A percentile compares a stretch with the other conserved stretches of the same genome.
These are phyloP conservation scores for Osmanthus fragrans DNA, from an alignment of 257 asterid species.

Conservation along the genomic window DNA sequence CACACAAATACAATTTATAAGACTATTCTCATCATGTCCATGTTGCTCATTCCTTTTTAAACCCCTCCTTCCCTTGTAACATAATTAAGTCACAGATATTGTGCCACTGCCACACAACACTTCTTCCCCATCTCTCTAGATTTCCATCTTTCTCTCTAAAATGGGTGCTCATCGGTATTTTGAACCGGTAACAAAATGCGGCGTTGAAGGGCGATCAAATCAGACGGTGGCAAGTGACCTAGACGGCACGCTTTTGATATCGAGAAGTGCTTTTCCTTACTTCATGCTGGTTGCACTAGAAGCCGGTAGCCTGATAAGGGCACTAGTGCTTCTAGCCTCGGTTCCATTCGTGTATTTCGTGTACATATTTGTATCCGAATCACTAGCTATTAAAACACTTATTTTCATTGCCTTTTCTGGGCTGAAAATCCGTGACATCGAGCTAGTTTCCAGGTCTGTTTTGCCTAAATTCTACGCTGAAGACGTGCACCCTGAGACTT, in stretches of 20 bases:
- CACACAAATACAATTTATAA: slow-evolving; percentile 23
- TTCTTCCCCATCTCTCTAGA: not conserved
- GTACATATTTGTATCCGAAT: slow-evolving; percentile 62
- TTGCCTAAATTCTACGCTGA: slow-evolving; percentile 83
- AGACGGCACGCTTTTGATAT: slow-evolving; percentile 73
- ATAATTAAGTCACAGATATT: slow-evolving; percentile 22
- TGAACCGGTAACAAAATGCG: slow-evolving; percentile 58
- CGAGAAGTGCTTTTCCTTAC: slow-evolving; percentile 72
- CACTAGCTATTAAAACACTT: slow-evolving; percentile 48
- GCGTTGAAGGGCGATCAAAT: slow-evolving; percentile 45
- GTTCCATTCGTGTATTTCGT: slow-evolving; percentile 60
- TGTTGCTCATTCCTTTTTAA: slow-evolving; percentile 53
- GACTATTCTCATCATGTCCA: slow-evolving; percentile 25
- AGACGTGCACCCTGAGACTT: slow-evolving; percentile 71
- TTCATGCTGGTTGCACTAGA: slow-evolving; percentile 83
- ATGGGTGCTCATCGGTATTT: slow-evolving; percentile 58
- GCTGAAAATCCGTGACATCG: slow-evolving; percentile 66
- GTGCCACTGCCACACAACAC: not conserved
- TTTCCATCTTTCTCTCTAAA: slow-evolving; percentile 1
- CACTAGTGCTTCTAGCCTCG: slow-evolving; percentile 49
- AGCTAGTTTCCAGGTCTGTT: slow-evolving; percentile 77
- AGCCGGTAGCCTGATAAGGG: slow-evolving; percentile 78
- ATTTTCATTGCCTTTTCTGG: slow-evolving; percentile 69
- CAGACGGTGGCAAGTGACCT: slow-evolving; percentile 80
- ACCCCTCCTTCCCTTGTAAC: slow-evolving; percentile 35